Evolutionary conservation across 306 rosid genomes (phyloP), one percentile per base, ranked within the genome.

Genomic region (Lathyrus sativus): DNA sequence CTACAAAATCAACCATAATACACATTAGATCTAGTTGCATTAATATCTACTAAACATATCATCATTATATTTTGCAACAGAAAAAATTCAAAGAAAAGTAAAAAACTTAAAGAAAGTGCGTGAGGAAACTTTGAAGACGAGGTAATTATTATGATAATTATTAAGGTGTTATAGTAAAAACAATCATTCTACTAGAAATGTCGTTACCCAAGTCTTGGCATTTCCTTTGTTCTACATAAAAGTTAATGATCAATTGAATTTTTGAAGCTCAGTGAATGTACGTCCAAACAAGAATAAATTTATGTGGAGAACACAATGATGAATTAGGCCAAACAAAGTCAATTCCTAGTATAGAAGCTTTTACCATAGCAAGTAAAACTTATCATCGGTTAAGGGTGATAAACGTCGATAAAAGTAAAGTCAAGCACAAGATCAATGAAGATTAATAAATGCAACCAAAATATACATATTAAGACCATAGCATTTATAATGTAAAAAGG

Each of bases 1-100:
- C 98, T 93, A 73, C 56, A 68, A 82, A 83, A 65, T 68, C 17
- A 43, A 67, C 42, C 65, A 62, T 45, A 29, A 48, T 6, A 19
- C n/a, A 59, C 12, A 65, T 82, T 26, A 84, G 84, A 81, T 65
- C 11, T 29, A 50, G 74, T 13, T 58, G 65, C 65, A 39, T 17
- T 42, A 46, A 62, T 2, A 73, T 48, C 65, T 37, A 77, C 31
- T 10, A 68, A 60, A 44, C 28, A 60, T 18, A 45, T 18, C 49
- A 51, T 51, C 11, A 44, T 45, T 14, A 43, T 28, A 69, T 62
- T 76, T 48, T 13, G 48, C 19, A 28, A n/a, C 5, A 9, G n/a
- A 37, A 41, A 39, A 19, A 18, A 2, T 43, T 6, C 44, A 54
- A 6, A 8, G 9, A 17, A 17, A 38, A 18, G 38, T 13, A 68